Conservation (phyloP, 371 early-diverging fungal species). For the Aphelidium insulamus region DNA sequence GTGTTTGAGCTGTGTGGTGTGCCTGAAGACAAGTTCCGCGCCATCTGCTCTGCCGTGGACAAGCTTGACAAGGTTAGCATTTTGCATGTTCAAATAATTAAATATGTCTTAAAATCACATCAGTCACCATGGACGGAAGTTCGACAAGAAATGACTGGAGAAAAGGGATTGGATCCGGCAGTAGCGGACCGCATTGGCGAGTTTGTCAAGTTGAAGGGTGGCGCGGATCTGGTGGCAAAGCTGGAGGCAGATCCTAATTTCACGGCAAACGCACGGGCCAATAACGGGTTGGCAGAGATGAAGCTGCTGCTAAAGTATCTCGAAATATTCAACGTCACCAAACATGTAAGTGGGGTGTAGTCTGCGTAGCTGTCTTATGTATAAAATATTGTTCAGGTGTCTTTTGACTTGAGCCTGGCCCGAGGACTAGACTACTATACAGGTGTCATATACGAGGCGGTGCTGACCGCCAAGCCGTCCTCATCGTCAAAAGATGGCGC, state of each 20-base stretch:
- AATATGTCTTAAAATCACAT: neutral
- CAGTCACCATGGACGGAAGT: conserved; percentile 80
- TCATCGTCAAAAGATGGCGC: conserved; percentile 47
- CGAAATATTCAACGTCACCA: conserved; percentile 46
- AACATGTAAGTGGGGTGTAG: conserved; percentile 15
- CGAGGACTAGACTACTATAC: conserved; percentile 99
- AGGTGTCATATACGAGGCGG: conserved; percentile 97
- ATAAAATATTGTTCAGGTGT: conserved; percentile 17
- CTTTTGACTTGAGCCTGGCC: conserved; percentile 89
- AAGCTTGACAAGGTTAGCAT: conserved; percentile 74
- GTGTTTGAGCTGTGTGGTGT: conserved; percentile 93
- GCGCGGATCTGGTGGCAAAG: conserved; percentile 47
- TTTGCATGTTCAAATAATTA: too few species aligned
- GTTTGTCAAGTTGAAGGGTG: conserved; percentile 61
- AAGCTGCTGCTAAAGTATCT: conserved; percentile 61
- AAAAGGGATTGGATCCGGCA: conserved; percentile 55
- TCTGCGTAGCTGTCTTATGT: neutral
- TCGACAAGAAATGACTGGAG: conserved; percentile 79
- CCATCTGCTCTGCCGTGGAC: conserved; percentile 95
- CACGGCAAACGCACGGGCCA: conserved; percentile 38
- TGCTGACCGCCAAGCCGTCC: too few species aligned
- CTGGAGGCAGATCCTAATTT: conserved; percentile 39
- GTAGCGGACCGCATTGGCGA: conserved; percentile 76
- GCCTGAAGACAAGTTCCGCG: conserved; percentile 52
- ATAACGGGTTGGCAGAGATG: conserved; percentile 77